Evolutionary conservation across 2,329 filamentous ascomycete species (phyloP).

Genomic region (Phyllosticta ampelicida): DNA sequence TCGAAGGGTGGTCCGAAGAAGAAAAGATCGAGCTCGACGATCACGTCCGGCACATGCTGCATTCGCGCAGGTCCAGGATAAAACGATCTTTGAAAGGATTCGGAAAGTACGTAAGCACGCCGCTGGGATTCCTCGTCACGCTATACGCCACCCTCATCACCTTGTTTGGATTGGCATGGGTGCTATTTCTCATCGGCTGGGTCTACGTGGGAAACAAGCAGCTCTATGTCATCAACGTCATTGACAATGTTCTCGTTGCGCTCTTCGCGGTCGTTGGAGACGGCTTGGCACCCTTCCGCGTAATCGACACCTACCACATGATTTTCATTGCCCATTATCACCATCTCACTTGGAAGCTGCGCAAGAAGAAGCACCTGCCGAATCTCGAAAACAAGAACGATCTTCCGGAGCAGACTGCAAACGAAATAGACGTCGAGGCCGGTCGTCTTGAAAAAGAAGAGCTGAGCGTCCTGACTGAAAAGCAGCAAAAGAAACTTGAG

Average conservation of each 20-base stretch:
- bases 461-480: conserved; percentile 40
- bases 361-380: conserved; percentile 47
- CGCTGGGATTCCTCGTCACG: conserved; percentile 73
- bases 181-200: conserved; percentile 82
- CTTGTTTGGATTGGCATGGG: conserved; percentile 76
- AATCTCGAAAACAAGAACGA: conserved; percentile 55
- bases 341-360: conserved; percentile 48
- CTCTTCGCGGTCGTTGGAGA: conserved; percentile 50
- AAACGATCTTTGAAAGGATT: conserved; percentile 73
- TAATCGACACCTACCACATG: conserved; percentile 75
- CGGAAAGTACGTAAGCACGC: conserved; percentile 63
- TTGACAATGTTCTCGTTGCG: conserved; percentile 46
- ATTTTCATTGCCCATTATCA: conserved; percentile 59
- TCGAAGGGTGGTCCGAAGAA: conserved; percentile 64
- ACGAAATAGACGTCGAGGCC: conserved; percentile 4
- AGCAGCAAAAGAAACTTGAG: conserved; percentile 54
- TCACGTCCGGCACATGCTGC: conserved; percentile 77
- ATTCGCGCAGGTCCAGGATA: conserved; percentile 68
- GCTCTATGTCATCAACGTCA: conserved; percentile 40
- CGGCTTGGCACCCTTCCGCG: conserved; percentile 53
- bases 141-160: conserved; percentile 76
- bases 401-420: conserved; percentile 35
- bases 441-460: conserved; percentile 8
- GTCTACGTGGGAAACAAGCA: conserved; percentile 64
- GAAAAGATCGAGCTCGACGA: conserved; percentile 74